A percentile compares a stretch with the other conserved stretches of the same genome.
Evolutionary conservation across 2,329 filamentous ascomycete species (phyloP).

Genomic region (Teratosphaeriaceae sp.): DNA sequence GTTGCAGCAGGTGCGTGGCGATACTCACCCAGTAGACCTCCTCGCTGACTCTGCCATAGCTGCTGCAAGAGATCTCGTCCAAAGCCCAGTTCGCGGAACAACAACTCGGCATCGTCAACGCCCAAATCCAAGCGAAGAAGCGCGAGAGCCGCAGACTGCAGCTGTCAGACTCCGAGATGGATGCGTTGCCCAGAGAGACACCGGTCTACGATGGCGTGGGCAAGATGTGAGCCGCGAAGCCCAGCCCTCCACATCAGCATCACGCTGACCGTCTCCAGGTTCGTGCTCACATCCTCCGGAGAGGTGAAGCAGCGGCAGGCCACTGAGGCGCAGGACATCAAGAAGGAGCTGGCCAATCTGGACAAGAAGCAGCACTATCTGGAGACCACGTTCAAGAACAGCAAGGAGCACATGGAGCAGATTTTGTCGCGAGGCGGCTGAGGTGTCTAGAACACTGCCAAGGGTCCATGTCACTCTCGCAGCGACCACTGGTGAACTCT

Average conservation of each 20-base stretch:
- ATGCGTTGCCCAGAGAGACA: conserved; percentile 66
- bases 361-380: conserved; percentile 88
- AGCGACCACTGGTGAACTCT: no score
- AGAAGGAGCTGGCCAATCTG: conserved; percentile 71
- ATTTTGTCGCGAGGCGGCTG: conserved; percentile 55
- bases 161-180: conserved; percentile 76
- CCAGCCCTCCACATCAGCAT: background rate
- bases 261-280: conserved; percentile 54
- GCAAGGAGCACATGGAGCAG: conserved; percentile 81
- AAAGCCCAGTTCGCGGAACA: conserved; percentile 85
- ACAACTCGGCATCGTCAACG: conserved; percentile 78
- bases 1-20: conserved; percentile 72
- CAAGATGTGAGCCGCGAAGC: conserved; percentile 66
- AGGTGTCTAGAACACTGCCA: no score
- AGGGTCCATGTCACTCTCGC: no score
- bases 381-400: conserved; percentile 93
- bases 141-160: conserved; percentile 84
- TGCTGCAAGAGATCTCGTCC: conserved; percentile 88
- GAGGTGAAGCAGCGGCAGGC: conserved; percentile 70
- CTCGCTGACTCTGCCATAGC: conserved; percentile 43
- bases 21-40: no score
- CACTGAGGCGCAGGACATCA: conserved; percentile 65
- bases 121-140: conserved; percentile 78
- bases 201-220: conserved; percentile 91
- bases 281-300: conserved; percentile 68